phyloP scores from a whole-genome alignment of 257 asterid species.

The Petrea volubilis region DNA sequence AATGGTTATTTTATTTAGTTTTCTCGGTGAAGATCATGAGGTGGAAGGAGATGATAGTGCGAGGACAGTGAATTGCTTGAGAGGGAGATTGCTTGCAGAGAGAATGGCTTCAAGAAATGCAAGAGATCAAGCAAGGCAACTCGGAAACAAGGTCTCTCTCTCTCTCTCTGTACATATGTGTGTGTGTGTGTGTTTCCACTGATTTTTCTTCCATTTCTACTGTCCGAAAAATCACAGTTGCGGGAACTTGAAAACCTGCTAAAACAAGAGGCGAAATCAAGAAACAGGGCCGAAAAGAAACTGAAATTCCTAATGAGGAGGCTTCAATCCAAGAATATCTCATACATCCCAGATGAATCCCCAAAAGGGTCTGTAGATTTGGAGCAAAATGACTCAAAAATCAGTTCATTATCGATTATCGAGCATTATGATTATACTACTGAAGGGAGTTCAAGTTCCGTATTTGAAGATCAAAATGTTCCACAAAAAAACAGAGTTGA shows the following conservation, averaged over 20 bases:
- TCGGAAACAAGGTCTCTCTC: slow-evolving; percentile 57
- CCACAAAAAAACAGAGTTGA: neutral
- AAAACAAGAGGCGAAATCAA: slow-evolving; percentile 61
- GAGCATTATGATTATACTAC: neutral
- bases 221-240: slow-evolving; percentile 37
- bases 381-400: slow-evolving; percentile 17
- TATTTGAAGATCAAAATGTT: slow-evolving; percentile 2
- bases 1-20: neutral
- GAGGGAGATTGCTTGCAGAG: slow-evolving; percentile 87
- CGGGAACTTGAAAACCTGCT: slow-evolving; percentile 57
- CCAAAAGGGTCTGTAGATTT: neutral
- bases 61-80: slow-evolving; percentile 62
- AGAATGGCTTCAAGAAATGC: slow-evolving; percentile 69
- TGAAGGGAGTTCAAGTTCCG: too few relatives aligned
- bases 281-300: slow-evolving; percentile 71
- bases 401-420: neutral
- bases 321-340: slow-evolving; percentile 46
- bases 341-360: slow-evolving; percentile 35
- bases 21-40: slow-evolving; percentile 28
- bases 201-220: neutral
- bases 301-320: slow-evolving; percentile 52
- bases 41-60: slow-evolving; percentile 51
- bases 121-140: slow-evolving; percentile 44
- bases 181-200: neutral
- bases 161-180: neutral